Evolutionary conservation across 768 basidiomycete genomes (phyloP).

Genomic region (Trametes maxima): DNA sequence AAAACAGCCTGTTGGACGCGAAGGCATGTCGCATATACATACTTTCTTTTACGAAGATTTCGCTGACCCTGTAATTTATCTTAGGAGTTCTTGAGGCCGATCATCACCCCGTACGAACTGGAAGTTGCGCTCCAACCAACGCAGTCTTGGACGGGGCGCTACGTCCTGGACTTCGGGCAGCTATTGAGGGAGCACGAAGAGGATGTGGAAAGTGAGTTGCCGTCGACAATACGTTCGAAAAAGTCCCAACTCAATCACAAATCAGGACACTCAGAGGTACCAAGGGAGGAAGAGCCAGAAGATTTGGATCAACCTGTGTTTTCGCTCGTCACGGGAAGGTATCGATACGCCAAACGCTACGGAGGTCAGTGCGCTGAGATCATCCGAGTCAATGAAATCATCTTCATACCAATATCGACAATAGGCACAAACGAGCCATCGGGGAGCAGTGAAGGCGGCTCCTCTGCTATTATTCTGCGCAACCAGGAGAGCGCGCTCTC

Average conservation of each 20-base stretch:
- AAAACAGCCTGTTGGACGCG: constrained; percentile 81
- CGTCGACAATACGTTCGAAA: not conserved
- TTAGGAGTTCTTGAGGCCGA: constrained; percentile 88
- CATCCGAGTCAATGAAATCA: not conserved
- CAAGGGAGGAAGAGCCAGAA: constrained; percentile 35
- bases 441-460: constrained; percentile 28
- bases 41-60: not conserved
- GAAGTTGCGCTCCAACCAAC: constrained; percentile 74
- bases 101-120: constrained; percentile 93
- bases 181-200: constrained; percentile 46
- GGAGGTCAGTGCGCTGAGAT: constrained; percentile 41
- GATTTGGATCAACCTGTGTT: constrained; percentile 80
- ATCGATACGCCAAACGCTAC: constrained; percentile 75
- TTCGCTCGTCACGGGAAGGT: constrained; percentile 84
- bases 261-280: not conserved
- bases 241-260: constrained; percentile 7
- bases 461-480: constrained; percentile 56
- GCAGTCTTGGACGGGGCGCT: constrained; percentile 73
- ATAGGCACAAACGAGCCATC: constrained; percentile 16
- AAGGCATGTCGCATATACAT: constrained; percentile 45
- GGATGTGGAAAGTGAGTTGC: constrained; percentile 10
- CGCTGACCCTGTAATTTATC: not conserved
- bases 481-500: constrained; percentile 65
- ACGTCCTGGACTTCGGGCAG: constrained; percentile 76
- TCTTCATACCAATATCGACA: not conserved